These are phyloP conservation scores for Diaporthe citriasiana DNA, from an alignment of 2,329 filamentous ascomycete genomes.

Conservation along the genomic window DNA sequence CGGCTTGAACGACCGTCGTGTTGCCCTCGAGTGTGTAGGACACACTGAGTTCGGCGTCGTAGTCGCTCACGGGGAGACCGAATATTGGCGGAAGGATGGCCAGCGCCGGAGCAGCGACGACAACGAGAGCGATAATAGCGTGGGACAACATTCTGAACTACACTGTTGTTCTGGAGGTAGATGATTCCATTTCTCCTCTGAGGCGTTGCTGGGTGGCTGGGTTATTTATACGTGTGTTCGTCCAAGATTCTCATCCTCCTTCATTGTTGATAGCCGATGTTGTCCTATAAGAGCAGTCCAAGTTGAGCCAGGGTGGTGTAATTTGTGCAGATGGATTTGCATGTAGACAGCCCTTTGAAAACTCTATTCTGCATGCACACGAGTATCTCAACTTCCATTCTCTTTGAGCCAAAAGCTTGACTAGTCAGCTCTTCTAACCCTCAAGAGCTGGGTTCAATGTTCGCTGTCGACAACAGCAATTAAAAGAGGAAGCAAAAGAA, in stretches of 20 bases:
- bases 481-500: not conserved
- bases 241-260: not conserved
- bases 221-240: not conserved
- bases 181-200: too few relatives aligned
- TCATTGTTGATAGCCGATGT: not conserved
- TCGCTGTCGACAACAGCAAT: fast-evolving
- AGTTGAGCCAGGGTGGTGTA: not conserved
- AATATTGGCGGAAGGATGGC: conserved; percentile 39
- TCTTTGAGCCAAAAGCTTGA: conserved; percentile 7
- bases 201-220: not conserved
- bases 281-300: not conserved
- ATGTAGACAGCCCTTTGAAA: not conserved
- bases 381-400: not conserved
- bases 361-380: conserved; percentile 4
- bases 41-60: conserved; percentile 34
- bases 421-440: not conserved
- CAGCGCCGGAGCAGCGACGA: conserved; percentile 36
- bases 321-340: not conserved
- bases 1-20: conserved; percentile 28
- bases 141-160: conserved; percentile 15
- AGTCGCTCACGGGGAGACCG: conserved; percentile 31
- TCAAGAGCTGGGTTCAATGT: not conserved
- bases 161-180: not conserved
- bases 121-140: conserved; percentile 12
- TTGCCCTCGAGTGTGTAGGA: conserved; percentile 34